A percentile compares a stretch with the other conserved stretches of the same genome.
Conservation (phyloP, 2,329 filamentous ascomycete genomes). For the Aspergillus ruber region DNA sequence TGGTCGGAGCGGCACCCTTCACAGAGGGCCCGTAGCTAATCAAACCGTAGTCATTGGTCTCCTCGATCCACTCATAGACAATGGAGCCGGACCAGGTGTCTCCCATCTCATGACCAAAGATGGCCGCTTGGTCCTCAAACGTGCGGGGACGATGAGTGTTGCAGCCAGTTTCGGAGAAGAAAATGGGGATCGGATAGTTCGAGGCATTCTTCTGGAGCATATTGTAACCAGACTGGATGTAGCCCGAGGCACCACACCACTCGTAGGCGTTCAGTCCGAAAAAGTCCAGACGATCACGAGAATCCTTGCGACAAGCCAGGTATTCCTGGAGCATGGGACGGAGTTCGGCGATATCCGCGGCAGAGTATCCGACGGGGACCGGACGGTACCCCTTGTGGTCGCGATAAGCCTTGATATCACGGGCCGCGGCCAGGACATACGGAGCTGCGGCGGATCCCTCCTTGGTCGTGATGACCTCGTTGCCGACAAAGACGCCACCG, state of each 20-base stretch:
- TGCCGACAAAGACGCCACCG: conserved; percentile 79
- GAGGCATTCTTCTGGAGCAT: conserved; percentile 61
- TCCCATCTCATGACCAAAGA: conserved; percentile 69
- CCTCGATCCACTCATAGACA: conserved; percentile 85
- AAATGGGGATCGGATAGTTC: conserved; percentile 74
- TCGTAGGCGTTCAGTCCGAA: conserved; percentile 82
- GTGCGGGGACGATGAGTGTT: conserved; percentile 46
- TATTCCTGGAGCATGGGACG: conserved; percentile 65
- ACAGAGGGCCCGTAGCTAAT: conserved; percentile 65
- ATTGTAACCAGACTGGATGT: conserved; percentile 61
- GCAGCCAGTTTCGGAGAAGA: conserved; percentile 86
- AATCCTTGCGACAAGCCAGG: conserved; percentile 68
- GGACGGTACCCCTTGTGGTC: conserved; percentile 68
- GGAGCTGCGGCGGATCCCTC: conserved; percentile 61
- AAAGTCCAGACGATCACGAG: conserved; percentile 67
- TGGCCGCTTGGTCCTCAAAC: conserved; percentile 62
- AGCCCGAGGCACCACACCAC: conserved; percentile 59
- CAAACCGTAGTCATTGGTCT: conserved; percentile 75
- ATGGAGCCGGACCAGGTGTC: conserved; percentile 68
- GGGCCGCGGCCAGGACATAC: conserved; percentile 73
- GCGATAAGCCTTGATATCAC: conserved; percentile 77
- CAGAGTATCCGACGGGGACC: conserved; percentile 81
- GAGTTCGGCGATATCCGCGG: conserved; percentile 70
- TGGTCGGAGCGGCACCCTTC: conserved; percentile 47
- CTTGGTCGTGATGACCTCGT: conserved; percentile 61